Base-by-base conservation (phyloP, 2,329 filamentous ascomycete species). In the Truncatella angustata region DNA sequence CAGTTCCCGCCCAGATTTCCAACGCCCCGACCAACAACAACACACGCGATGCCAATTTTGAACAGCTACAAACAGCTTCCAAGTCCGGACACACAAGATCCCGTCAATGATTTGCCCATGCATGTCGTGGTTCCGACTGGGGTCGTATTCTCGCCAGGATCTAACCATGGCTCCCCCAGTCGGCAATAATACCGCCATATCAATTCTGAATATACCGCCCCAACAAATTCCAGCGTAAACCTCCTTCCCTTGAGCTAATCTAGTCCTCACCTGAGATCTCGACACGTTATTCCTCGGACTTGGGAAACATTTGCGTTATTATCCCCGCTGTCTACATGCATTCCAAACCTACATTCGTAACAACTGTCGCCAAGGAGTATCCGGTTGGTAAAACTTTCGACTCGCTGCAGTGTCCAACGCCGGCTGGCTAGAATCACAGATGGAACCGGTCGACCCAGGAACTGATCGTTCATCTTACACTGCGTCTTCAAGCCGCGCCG, bases 371-470 rank as follows among this genome's bases (percentile, higher is more conserved):
- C n/a, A n/a, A n/a, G n/a, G n/a, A n/a, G n/a, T n/a, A n/a, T n/a
- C n/a, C n/a, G n/a, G n/a, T n/a, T n/a, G n/a, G n/a, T n/a, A n/a
- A n/a, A n/a, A n/a, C n/a, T n/a, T n/a, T n/a, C n/a, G n/a, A 32
- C 7, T 9, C 28, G 28, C 28, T 32, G 7, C 14, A 14, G 28
- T 7, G 28, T 14, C 4, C 24, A 18, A 21, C 5, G 16, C 20
- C 23, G 24, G 12, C 23, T 16, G 12, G 40, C n/a, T 23, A 26
- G 20, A 28, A 44, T 5, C 12, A 12, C 21, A 23, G 23, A 51
- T 51, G 49, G 40, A 44, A 30, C 49, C 49, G 14, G 18, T 51
- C 18, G 49, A 51, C 20, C 21, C 40, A 16, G 49, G 49, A 18
- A 16, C 28, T 39, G 35, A 28, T n/a, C 23, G 35, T 20, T 24